These are phyloP conservation scores for Leccinum truebloodii DNA, from an alignment of 768 basidiomycete species.

Conservation along the genomic window DNA sequence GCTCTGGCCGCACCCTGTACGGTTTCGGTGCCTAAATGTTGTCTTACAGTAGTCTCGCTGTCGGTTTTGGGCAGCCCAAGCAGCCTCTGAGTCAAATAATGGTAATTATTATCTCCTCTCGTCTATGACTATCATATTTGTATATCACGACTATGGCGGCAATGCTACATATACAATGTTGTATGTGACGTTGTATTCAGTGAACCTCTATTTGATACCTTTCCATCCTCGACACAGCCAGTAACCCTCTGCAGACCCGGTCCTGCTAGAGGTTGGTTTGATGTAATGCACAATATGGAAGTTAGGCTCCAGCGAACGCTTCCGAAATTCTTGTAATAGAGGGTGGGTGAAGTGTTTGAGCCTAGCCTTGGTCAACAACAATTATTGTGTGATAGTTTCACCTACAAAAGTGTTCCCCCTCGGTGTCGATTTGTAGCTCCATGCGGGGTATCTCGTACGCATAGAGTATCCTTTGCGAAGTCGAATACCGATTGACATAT, in stretches of 20 bases:
- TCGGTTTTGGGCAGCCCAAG: no score
- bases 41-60: neutral
- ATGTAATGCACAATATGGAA: slow-evolving; percentile 68
- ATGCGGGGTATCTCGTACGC: slow-evolving; percentile 44
- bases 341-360: slow-evolving; percentile 88
- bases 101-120: slow-evolving; percentile 3
- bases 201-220: slow-evolving; percentile 12
- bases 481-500: slow-evolving; percentile 73
- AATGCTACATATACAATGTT: slow-evolving; percentile 1
- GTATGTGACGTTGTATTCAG: neutral
- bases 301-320: slow-evolving; percentile 52
- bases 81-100: neutral
- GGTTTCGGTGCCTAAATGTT: slow-evolving; percentile 69
- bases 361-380: slow-evolving; percentile 39
- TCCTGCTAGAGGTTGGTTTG: slow-evolving; percentile 82
- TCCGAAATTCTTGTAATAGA: slow-evolving; percentile 62
- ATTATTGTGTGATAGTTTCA: neutral
- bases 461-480: slow-evolving; percentile 60
- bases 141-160: slow-evolving; percentile 13
- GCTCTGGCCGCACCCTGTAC: slow-evolving; percentile 76
- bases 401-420: slow-evolving; percentile 52
- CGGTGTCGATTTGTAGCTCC: slow-evolving; percentile 43
- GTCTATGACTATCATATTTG: slow-evolving; percentile 19
- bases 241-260: slow-evolving; percentile 81
- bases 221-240: slow-evolving; percentile 83